These are phyloP conservation scores for Dioscorea cayenensis DNA, from an alignment of 116 monocot genomes.

Conservation along the genomic window DNA sequence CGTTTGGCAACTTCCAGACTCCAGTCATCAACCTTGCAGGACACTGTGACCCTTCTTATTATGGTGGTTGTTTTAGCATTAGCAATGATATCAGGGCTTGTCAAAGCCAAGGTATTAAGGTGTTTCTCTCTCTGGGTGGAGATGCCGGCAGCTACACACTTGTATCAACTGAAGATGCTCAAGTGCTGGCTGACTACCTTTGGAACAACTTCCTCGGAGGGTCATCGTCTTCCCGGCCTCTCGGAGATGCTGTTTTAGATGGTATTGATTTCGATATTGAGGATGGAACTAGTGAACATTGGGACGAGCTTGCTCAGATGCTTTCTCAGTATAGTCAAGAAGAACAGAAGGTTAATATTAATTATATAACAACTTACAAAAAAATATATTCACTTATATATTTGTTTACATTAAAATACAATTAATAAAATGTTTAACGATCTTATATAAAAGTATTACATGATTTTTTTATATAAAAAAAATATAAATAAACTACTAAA, in stretches of 20 bases:
- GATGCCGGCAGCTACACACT: background rate
- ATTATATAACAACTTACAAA: too few species aligned
- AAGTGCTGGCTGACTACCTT: background rate
- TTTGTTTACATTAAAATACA: too few species aligned
- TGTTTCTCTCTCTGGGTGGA: background rate
- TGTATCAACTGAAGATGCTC: background rate
- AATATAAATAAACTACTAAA: too few species aligned
- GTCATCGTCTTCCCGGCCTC: background rate
- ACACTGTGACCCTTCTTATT: background rate
- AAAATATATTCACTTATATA: too few species aligned
- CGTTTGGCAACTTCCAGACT: background rate
- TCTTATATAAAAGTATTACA: too few species aligned
- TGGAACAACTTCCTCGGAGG: background rate
- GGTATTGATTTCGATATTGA: conserved; percentile 14
- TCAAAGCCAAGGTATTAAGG: background rate
- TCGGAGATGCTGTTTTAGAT: conserved; percentile 4
- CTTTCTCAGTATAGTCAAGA: conserved; percentile 2
- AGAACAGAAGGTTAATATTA: too few species aligned
- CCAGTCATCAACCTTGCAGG: background rate
- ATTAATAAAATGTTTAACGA: too few species aligned
- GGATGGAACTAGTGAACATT: background rate
- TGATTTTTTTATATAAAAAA: too few species aligned
- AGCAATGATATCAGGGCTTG: background rate
- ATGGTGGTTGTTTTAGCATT: background rate
- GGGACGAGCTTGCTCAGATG: conserved; percentile 11